phyloP scores from a whole-genome alignment of 345 rosid genomes.

The Ailanthus altissimus region DNA sequence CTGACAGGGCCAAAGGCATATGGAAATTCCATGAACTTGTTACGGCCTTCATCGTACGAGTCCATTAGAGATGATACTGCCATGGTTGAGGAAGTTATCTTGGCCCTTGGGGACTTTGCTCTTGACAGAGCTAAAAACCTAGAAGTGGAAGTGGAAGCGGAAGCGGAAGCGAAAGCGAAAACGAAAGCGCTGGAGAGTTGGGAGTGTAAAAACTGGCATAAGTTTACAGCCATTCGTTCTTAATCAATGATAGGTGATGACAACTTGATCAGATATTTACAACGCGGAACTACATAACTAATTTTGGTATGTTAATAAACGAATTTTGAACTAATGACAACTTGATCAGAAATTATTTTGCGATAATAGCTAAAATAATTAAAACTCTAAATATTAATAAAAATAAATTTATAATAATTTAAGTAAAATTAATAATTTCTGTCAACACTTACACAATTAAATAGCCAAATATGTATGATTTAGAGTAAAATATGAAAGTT shows the following conservation, averaged over 20 bases:
- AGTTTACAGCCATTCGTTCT: constrained; percentile 45
- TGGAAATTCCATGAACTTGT: constrained; percentile 63
- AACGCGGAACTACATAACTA: not conserved
- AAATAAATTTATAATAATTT: no score
- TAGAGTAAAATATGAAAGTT: no score
- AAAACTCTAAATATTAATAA: no score
- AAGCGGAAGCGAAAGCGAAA: no score
- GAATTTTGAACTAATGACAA: no score
- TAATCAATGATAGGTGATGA: not conserved
- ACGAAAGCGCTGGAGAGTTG: constrained; percentile 15
- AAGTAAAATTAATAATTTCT: no score
- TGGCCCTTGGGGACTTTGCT: constrained; percentile 21
- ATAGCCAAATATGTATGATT: no score
- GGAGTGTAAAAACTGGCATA: constrained; percentile 29
- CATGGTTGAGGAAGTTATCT: constrained; percentile 23
- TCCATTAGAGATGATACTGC: constrained; percentile 38
- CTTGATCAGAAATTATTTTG: no score
- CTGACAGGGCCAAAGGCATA: constrained; percentile 52
- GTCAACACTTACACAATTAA: no score
- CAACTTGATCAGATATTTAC: not conserved
- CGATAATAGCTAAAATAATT: no score
- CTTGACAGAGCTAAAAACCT: constrained; percentile 6
- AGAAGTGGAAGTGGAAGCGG: no score
- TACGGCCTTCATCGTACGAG: constrained; percentile 24
- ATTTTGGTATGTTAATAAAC: no score